These are phyloP conservation scores for Heterobasidion irregulare DNA, from an alignment of 1,284 basidiomycete genomes.

Conservation along the genomic window DNA sequence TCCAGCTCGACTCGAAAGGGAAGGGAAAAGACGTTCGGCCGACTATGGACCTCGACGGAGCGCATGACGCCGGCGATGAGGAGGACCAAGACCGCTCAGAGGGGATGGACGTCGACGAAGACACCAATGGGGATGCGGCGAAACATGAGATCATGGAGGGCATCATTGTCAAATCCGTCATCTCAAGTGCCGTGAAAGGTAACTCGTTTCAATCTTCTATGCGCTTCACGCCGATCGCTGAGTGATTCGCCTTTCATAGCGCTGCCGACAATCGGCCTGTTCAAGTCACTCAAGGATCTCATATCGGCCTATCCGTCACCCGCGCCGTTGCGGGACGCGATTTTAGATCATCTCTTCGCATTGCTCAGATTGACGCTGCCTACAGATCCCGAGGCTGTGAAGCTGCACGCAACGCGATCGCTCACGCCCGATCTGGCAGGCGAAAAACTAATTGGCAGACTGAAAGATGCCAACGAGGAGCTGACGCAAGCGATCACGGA, in stretches of 20 bases:
- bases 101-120: conserved; percentile 39
- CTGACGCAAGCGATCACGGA: conserved; percentile 28
- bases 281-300: conserved; percentile 43
- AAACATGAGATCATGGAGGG: conserved; percentile 59
- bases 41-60: conserved; percentile 1
- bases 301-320: conserved; percentile 50
- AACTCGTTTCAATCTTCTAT: conserved; percentile 10
- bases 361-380: conserved; percentile 37
- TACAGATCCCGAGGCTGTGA: conserved; percentile 40
- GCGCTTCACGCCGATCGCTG: neutral
- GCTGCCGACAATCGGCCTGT: conserved; percentile 49
- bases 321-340: conserved; percentile 30
- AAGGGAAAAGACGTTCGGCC: conserved; percentile 17
- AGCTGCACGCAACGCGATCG: conserved; percentile 40
- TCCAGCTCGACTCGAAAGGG: conserved; percentile 27
- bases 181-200: conserved; percentile 62
- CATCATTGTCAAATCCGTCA: conserved; percentile 62
- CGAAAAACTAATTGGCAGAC: conserved; percentile 38
- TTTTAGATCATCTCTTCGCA: conserved; percentile 50
- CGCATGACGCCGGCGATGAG: conserved; percentile 21
- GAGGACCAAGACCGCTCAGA: conserved; percentile 41
- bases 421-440: conserved; percentile 16
- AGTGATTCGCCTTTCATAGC: conserved; percentile 30
- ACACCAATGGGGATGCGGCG: conserved; percentile 38
- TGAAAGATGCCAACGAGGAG: conserved; percentile 52